A percentile compares a stretch with the other conserved stretches of the same genome.
These are phyloP conservation scores for Colletotrichum karsti DNA, from an alignment of 2,329 filamentous ascomycete species.

Conservation along the genomic window DNA sequence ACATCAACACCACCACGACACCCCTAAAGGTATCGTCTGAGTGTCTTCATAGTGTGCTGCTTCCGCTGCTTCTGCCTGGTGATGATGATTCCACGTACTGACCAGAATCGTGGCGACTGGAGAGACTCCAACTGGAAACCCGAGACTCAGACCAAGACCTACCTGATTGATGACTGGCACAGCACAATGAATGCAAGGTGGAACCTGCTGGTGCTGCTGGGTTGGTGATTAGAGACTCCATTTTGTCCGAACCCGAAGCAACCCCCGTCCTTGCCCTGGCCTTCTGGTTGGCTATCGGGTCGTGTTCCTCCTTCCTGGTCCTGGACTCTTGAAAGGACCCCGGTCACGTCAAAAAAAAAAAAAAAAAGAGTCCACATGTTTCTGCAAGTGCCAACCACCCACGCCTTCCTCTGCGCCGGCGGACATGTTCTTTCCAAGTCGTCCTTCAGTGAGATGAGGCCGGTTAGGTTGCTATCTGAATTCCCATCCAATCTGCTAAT, in stretches of 20 bases:
- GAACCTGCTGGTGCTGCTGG: background rate
- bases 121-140: too few species aligned
- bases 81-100: background rate
- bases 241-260: constrained; percentile 1
- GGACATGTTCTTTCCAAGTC: background rate
- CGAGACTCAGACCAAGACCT: too few species aligned
- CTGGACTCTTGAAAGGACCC: background rate
- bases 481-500: too few species aligned
- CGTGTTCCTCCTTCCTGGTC: background rate
- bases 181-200: background rate
- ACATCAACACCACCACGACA: too few species aligned
- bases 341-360: constrained; percentile 11
- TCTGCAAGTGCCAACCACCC: constrained; percentile 26
- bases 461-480: background rate
- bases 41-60: too few species aligned
- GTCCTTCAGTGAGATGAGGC: background rate
- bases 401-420: background rate
- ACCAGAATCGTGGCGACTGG: too few species aligned
- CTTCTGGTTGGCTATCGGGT: background rate
- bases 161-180: background rate
- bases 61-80: too few species aligned
- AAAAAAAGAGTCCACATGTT: background rate
- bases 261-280: background rate
- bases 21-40: too few species aligned
- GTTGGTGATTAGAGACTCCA: background rate